Percentiles rank a stretch among this genome's conserved stretches.
Conservation (phyloP, 495 filamentous ascomycete genomes). For the Trypethelium eluteriae region DNA sequence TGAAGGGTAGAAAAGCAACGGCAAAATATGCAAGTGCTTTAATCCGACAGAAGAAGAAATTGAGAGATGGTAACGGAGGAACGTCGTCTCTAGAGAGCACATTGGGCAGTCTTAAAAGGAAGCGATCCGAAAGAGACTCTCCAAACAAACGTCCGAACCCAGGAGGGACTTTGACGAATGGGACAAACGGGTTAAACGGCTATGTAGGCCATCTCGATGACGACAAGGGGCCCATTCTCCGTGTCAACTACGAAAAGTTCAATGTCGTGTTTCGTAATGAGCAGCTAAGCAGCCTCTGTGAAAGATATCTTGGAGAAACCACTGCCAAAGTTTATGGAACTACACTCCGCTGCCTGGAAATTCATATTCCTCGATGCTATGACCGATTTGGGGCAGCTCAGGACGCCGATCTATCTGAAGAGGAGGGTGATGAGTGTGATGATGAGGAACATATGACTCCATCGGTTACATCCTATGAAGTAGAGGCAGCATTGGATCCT, state of each 20-base stretch:
- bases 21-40: not conserved
- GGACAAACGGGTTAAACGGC: conserved; percentile 14
- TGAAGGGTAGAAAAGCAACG: conserved; percentile 24
- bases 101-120: conserved; percentile 45
- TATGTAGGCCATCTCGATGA: not conserved
- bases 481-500: conserved; percentile 29
- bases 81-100: not conserved
- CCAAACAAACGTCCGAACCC: conserved; percentile 22
- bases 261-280: conserved; percentile 71
- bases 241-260: conserved; percentile 80
- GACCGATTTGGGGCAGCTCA: conserved; percentile 18
- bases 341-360: conserved; percentile 62
- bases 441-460: not conserved
- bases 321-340: conserved; percentile 69
- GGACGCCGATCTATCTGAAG: not conserved
- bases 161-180: conserved; percentile 23
- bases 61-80: not conserved
- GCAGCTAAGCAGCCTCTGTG: conserved; percentile 57
- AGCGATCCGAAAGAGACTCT: conserved; percentile 46
- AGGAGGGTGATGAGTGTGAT: conserved; percentile 2
- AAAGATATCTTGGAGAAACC: conserved; percentile 51
- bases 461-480: conserved; percentile 8
- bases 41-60: not conserved
- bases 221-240: conserved; percentile 50
- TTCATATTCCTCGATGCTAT: conserved; percentile 58